A percentile compares a stretch with the other conserved stretches of the same genome.
phyloP scores from a whole-genome alignment of 2,329 filamentous ascomycete genomes.

The Sporothrix sp. region DNA sequence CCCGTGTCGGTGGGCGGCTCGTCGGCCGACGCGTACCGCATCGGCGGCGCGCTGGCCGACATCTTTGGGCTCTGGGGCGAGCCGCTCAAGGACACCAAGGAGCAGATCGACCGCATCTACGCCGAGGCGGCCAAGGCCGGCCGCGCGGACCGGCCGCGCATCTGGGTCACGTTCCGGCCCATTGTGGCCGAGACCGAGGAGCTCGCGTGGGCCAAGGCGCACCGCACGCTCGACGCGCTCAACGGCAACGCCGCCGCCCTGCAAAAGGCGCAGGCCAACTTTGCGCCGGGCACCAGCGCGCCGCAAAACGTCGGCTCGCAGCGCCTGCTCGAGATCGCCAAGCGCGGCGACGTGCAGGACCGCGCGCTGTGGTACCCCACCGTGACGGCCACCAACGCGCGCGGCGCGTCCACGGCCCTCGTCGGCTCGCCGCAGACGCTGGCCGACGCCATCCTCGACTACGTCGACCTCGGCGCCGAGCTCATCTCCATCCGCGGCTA shows the following conservation, averaged over 20 bases:
- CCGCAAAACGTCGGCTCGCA: conserved; percentile 53
- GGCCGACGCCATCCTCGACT: conserved; percentile 45
- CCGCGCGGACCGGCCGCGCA: conserved; percentile 43
- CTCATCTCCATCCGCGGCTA: conserved; percentile 52
- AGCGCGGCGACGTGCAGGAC: conserved; percentile 47
- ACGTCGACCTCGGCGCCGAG: conserved; percentile 42
- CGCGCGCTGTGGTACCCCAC: conserved; percentile 55
- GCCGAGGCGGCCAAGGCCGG: conserved; percentile 49
- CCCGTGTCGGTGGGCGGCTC: conserved; percentile 51
- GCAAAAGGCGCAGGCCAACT: conserved; percentile 17
- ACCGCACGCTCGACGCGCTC: conserved; percentile 43
- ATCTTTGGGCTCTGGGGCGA: conserved; percentile 58
- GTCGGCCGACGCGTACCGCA: conserved; percentile 48
- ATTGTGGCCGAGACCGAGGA: conserved; percentile 53
- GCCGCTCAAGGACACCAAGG: conserved; percentile 52
- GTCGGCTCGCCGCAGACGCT: conserved; percentile 46
- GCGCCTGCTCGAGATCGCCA: conserved; percentile 47
- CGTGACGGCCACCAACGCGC: conserved; percentile 49
- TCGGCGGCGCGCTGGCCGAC: conserved; percentile 48
- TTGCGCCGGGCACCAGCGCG: conserved; percentile 18
- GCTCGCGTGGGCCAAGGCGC: conserved; percentile 51
- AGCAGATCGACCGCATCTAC: conserved; percentile 53
- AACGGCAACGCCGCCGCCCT: conserved; percentile 28
- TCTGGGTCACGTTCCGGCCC: conserved; percentile 56
- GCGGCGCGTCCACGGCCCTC: conserved; percentile 49